Conservation (phyloP, 371 early-diverging fungal species). For the Encephalitozoon romaleae region DNA sequence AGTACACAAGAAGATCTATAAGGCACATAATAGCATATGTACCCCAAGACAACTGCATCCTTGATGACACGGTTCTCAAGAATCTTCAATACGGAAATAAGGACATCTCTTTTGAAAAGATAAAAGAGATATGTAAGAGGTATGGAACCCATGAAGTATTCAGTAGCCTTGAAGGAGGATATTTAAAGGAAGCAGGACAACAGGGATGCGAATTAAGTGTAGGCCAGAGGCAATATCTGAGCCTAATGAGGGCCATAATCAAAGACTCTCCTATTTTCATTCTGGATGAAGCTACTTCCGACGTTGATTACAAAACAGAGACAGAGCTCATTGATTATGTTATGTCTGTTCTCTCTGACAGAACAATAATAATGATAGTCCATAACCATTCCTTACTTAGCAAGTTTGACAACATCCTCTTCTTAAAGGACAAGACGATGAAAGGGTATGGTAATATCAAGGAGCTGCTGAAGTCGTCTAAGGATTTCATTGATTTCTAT, state of each 20-base stretch:
- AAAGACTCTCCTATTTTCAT: slow-evolving; percentile 71
- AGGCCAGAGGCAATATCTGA: slow-evolving; percentile 73
- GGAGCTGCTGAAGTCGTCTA: slow-evolving; percentile 11
- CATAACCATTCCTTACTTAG: slow-evolving; percentile 47
- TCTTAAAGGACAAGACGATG: slow-evolving; percentile 25
- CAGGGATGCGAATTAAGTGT: slow-evolving; percentile 72
- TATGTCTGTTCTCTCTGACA: slow-evolving; percentile 21
- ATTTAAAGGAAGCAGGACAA: slow-evolving; percentile 69
- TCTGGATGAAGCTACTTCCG: slow-evolving; percentile 88
- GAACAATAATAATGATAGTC: slow-evolving; percentile 51
- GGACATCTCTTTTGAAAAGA: slow-evolving; percentile 60
- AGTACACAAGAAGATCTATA: slow-evolving; percentile 64
- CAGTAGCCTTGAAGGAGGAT: slow-evolving; percentile 63
- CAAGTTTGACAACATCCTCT: slow-evolving; percentile 50
- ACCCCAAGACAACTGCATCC: slow-evolving; percentile 74
- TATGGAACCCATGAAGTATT: slow-evolving; percentile 69
- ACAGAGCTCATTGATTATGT: slow-evolving; percentile 52
- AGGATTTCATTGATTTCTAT: not conserved
- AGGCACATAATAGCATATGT: slow-evolving; percentile 70
- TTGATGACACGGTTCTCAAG: slow-evolving; percentile 68
- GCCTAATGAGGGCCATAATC: slow-evolving; percentile 69
- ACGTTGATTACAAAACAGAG: slow-evolving; percentile 74
- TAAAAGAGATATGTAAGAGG: slow-evolving; percentile 64
- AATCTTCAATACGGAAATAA: slow-evolving; percentile 68
- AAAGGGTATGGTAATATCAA: not conserved